phyloP scores from a whole-genome alignment of 2,329 filamentous ascomycete genomes.

The Didymella exigua region DNA sequence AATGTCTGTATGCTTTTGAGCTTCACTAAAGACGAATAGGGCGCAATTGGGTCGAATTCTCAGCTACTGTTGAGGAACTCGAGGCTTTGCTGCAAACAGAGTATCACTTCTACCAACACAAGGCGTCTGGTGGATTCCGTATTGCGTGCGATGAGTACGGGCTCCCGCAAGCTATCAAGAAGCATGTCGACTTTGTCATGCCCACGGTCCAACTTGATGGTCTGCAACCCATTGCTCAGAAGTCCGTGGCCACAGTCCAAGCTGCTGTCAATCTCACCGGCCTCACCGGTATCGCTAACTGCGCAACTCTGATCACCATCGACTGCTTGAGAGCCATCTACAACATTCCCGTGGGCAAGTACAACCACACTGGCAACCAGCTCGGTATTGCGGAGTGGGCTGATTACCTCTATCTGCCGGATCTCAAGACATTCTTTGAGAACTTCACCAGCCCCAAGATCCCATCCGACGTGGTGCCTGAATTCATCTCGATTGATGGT shows the following conservation, averaged over 20 bases:
- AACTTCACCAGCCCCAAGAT: constrained; percentile 37
- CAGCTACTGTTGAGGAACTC: constrained; percentile 11
- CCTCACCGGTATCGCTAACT: constrained; percentile 13
- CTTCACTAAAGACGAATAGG: neutral
- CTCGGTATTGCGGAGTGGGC: constrained; percentile 51
- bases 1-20: accelerated
- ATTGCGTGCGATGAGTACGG: constrained; percentile 28
- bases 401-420: constrained; percentile 53
- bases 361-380: constrained; percentile 23
- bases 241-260: constrained; percentile 5
- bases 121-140: constrained; percentile 16
- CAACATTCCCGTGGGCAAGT: constrained; percentile 24
- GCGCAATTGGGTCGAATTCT: constrained; percentile 22
- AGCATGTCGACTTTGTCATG: constrained; percentile 28
- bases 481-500: constrained; percentile 41
- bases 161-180: constrained; percentile 18
- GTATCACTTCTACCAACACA: constrained; percentile 25
- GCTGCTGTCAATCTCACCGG: constrained; percentile 12
- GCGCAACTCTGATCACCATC: constrained; percentile 19
- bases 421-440: constrained; percentile 52
- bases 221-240: constrained; percentile 19
- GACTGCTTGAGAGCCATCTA: constrained; percentile 29
- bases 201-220: constrained; percentile 24
- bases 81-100: constrained; percentile 22
- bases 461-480: constrained; percentile 19